These are phyloP conservation scores for Neonectria neomacrospora DNA, from an alignment of 2,329 filamentous ascomycete species.

Conservation along the genomic window DNA sequence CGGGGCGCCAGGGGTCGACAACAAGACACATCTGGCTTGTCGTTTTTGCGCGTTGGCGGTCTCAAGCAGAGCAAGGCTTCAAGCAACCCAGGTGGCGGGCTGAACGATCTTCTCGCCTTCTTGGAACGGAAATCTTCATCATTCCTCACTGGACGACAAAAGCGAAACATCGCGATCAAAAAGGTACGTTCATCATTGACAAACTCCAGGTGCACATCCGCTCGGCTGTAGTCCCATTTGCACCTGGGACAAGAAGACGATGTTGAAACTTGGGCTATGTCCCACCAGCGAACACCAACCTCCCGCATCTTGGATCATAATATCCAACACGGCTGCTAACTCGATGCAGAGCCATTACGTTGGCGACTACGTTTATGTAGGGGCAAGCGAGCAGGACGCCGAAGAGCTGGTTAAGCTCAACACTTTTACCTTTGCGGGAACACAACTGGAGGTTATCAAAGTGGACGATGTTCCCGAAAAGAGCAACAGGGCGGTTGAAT, in stretches of 20 bases:
- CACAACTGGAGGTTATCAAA: constrained; percentile 66
- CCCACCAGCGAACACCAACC: constrained; percentile 34
- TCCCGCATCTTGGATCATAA: constrained; percentile 36
- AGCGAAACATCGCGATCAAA: constrained; percentile 71
- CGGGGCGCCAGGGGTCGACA: constrained; percentile 40
- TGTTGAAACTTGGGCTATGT: constrained; percentile 34
- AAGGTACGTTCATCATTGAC: constrained; percentile 74
- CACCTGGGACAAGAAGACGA: constrained; percentile 35
- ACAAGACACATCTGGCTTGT: constrained; percentile 40
- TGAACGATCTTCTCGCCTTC: constrained; percentile 73
- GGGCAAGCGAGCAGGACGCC: constrained; percentile 71
- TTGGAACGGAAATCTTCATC: constrained; percentile 76
- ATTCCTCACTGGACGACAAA: constrained; percentile 56
- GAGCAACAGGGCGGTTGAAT: constrained; percentile 56
- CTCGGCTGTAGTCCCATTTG: constrained; percentile 33
- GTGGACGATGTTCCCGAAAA: constrained; percentile 54
- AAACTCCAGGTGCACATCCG: constrained; percentile 44
- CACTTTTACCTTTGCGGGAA: constrained; percentile 74
- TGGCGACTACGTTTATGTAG: constrained; percentile 76
- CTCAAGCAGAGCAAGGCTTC: constrained; percentile 76
- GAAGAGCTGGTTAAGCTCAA: constrained; percentile 75
- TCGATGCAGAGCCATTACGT: constrained; percentile 74
- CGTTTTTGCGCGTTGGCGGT: constrained; percentile 65
- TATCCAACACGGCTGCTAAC: constrained; percentile 68
- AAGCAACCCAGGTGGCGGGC: constrained; percentile 72